phyloP scores from a whole-genome alignment of 345 rosid species.

The Aegle marmelos region DNA sequence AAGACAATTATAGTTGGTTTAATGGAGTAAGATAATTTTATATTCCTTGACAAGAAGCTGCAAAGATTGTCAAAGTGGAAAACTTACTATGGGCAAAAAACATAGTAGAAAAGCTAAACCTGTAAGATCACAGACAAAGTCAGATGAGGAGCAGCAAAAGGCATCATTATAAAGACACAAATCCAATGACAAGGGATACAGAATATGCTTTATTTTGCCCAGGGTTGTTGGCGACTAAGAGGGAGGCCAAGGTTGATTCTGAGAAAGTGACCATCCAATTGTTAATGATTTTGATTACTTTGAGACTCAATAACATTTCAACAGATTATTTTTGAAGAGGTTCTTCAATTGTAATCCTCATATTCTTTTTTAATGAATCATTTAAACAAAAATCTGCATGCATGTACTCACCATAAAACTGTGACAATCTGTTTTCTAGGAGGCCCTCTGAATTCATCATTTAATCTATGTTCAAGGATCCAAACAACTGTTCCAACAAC shows the following conservation, averaged over 20 bases:
- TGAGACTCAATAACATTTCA: background rate
- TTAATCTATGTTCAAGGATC: conserved; percentile 88
- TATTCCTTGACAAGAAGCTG: background rate
- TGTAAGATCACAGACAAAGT: conserved; percentile 31
- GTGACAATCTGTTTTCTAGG: conserved; percentile 73
- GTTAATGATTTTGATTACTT: background rate
- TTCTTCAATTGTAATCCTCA: background rate
- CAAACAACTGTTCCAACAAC: conserved; percentile 75
- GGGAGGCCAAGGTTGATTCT: background rate
- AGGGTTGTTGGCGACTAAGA: background rate
- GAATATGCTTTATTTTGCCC: background rate
- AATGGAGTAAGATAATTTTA: background rate
- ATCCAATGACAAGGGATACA: conserved; percentile 2
- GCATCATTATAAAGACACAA: background rate
- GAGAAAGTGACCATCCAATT: background rate
- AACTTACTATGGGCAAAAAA: conserved; percentile 86
- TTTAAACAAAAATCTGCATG: background rate
- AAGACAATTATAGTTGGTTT: conserved; percentile 8
- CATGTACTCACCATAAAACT: conserved; percentile 58
- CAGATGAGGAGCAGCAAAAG: conserved; percentile 4
- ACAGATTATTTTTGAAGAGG: background rate
- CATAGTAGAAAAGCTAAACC: conserved; percentile 94
- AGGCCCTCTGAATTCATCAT: conserved; percentile 85
- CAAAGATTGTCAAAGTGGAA: conserved; percentile 1
- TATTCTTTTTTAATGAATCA: background rate